A percentile compares a stretch with the other conserved stretches of the same genome.
phyloP scores from a whole-genome alignment of 768 basidiomycete species.

The Amanita fuliginea region DNA sequence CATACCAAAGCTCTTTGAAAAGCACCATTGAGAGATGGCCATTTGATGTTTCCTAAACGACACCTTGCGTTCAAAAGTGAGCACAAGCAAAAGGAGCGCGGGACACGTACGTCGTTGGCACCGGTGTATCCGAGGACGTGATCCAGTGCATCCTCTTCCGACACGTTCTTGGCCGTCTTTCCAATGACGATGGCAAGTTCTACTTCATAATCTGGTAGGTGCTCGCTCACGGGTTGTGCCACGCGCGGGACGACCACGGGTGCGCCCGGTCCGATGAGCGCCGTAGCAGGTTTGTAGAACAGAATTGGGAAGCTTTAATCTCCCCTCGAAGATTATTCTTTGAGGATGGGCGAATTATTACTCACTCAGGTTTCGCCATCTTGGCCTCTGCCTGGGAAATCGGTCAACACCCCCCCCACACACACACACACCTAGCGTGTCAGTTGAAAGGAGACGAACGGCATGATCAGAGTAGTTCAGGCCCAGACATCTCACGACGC shows the following conservation, averaged over 20 bases:
- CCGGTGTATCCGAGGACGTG: conserved; percentile 80
- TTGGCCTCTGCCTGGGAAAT: conserved; percentile 50
- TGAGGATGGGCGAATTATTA: conserved; percentile 7
- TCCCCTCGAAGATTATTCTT: too few species aligned
- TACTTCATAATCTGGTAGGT: conserved; percentile 76
- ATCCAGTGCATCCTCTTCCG: conserved; percentile 71
- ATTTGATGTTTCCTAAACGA: conserved; percentile 80
- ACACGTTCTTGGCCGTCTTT: conserved; percentile 69
- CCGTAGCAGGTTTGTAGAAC: conserved; percentile 68
- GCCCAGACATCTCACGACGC: conserved; percentile 65
- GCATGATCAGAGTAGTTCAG: conserved; percentile 84
- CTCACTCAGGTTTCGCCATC: conserved; percentile 52
- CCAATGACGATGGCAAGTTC: conserved; percentile 79
- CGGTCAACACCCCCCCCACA: background rate
- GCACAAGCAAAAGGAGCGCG: conserved; percentile 3
- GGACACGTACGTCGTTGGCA: conserved; percentile 53
- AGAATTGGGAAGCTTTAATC: conserved; percentile 57
- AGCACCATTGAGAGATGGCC: conserved; percentile 76
- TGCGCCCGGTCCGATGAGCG: conserved; percentile 62
- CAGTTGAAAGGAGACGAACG: conserved; percentile 21
- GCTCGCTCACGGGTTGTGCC: conserved; percentile 59
- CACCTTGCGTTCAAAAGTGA: conserved; percentile 26
- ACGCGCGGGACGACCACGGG: conserved; percentile 53
- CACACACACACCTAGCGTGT: too few species aligned
- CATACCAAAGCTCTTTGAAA: conserved; percentile 79